These are phyloP conservation scores for Chytriomyces sp. DNA, from an alignment of 192 early-diverging fungal genomes.

Conservation along the genomic window DNA sequence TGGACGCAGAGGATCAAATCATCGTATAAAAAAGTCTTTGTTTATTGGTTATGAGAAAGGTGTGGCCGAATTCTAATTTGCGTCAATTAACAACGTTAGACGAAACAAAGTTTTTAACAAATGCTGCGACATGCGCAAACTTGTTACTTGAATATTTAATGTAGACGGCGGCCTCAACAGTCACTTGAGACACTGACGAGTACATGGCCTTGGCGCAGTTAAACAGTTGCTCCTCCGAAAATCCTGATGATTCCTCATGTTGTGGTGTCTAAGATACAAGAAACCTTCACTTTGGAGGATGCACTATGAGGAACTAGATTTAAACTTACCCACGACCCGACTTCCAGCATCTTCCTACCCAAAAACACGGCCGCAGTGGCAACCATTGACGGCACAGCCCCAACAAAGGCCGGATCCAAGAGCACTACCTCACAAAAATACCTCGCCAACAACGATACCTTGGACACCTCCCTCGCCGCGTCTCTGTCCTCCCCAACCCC, in stretches of 20 bases:
- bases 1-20: too few relatives aligned
- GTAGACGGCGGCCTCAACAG: slow-evolving; percentile 1
- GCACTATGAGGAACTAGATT: background rate
- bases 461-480: background rate
- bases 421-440: slow-evolving; percentile 41
- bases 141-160: slow-evolving; percentile 8
- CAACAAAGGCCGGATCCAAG: slow-evolving; percentile 34
- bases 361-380: slow-evolving; percentile 33
- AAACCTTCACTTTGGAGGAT: background rate
- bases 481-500: background rate
- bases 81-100: background rate
- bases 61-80: too few relatives aligned
- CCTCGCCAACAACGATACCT: slow-evolving; percentile 19
- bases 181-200: background rate
- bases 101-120: slow-evolving; percentile 14
- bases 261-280: slow-evolving; percentile 1
- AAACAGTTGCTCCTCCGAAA: background rate
- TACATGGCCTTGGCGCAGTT: slow-evolving; percentile 24
- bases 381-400: slow-evolving; percentile 20
- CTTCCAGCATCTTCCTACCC: slow-evolving; percentile 20
- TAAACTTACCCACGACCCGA: slow-evolving; percentile 25
- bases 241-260: background rate
- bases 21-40: too few relatives aligned
- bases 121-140: slow-evolving; percentile 16
- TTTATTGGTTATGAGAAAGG: too few relatives aligned